phyloP scores from a whole-genome alignment of 2,329 filamentous ascomycete genomes.

The Trichoderma brevicompactum region DNA sequence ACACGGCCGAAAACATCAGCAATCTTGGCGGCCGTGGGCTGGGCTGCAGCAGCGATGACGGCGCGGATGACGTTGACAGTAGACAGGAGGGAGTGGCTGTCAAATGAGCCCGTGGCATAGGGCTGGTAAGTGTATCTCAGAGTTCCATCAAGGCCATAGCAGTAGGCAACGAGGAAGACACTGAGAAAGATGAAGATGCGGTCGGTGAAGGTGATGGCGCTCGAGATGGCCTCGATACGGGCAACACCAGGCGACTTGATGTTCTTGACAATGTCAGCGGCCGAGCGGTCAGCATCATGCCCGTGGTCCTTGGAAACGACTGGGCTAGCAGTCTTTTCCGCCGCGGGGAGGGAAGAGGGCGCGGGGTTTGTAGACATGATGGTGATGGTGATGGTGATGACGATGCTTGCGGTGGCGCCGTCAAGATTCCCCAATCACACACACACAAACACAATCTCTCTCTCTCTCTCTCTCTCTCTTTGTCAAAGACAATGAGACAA shows the following conservation, averaged over 20 bases:
- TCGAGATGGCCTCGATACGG: constrained; percentile 62
- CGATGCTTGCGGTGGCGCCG: neutral
- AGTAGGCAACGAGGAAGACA: constrained; percentile 67
- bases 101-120: constrained; percentile 55
- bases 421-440: neutral
- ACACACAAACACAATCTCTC: neutral
- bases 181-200: constrained; percentile 62
- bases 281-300: neutral
- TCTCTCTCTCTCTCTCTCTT: neutral
- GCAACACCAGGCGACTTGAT: constrained; percentile 57
- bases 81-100: constrained; percentile 58
- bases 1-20: constrained; percentile 67
- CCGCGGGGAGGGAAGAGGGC: constrained; percentile 21
- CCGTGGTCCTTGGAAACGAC: constrained; percentile 5
- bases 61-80: constrained; percentile 62
- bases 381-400: neutral
- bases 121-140: constrained; percentile 62
- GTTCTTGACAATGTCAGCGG: constrained; percentile 29
- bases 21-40: constrained; percentile 62
- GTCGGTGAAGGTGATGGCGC: constrained; percentile 56
- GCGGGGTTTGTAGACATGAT: constrained; percentile 11
- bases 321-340: constrained; percentile 10
- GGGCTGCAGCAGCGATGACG: constrained; percentile 63
- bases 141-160: constrained; percentile 64
- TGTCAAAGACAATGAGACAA: neutral